Evolutionary conservation across 2,329 filamentous ascomycete species (phyloP).

Genomic region (Pseudocercospora macadamiae): DNA sequence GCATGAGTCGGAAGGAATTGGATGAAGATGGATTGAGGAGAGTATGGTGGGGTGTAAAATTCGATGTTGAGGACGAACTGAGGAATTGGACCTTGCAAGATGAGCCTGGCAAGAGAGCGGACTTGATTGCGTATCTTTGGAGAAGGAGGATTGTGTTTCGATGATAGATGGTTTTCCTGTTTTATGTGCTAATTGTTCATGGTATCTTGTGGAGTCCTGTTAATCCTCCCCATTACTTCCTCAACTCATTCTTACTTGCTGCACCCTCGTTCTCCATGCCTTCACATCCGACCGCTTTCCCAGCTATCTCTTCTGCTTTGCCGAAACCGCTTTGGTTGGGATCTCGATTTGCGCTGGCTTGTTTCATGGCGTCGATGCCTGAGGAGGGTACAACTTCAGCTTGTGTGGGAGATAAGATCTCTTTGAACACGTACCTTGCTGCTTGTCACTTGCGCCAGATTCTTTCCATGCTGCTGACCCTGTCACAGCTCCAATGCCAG

Average conservation of each 20-base stretch:
- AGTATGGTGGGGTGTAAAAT: not conserved
- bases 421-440: slow-evolving; percentile 25
- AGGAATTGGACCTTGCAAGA: not conserved
- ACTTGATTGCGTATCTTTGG: not conserved
- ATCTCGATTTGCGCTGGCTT: slow-evolving; percentile 61
- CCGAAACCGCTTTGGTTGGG: slow-evolving; percentile 59
- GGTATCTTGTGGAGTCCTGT: too few relatives aligned
- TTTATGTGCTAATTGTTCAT: too few relatives aligned
- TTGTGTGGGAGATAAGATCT: too few relatives aligned
- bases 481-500: slow-evolving; percentile 63
- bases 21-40: not conserved
- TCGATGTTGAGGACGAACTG: not conserved
- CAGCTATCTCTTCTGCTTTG: slow-evolving; percentile 66
- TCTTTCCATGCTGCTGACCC: slow-evolving; percentile 65
- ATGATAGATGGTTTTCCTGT: not conserved
- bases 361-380: slow-evolving; percentile 65
- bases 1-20: not conserved
- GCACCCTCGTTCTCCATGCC: slow-evolving; percentile 69
- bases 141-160: not conserved
- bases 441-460: slow-evolving; percentile 67
- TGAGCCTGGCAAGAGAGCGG: not conserved
- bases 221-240: not conserved
- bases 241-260: slow-evolving; percentile 44
- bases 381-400: too few relatives aligned
- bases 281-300: slow-evolving; percentile 66